Evolutionary conservation across 2,329 filamentous ascomycete species (phyloP), one percentile per base, ranked within the genome.

Genomic region (Paecilomyces sp.): DNA sequence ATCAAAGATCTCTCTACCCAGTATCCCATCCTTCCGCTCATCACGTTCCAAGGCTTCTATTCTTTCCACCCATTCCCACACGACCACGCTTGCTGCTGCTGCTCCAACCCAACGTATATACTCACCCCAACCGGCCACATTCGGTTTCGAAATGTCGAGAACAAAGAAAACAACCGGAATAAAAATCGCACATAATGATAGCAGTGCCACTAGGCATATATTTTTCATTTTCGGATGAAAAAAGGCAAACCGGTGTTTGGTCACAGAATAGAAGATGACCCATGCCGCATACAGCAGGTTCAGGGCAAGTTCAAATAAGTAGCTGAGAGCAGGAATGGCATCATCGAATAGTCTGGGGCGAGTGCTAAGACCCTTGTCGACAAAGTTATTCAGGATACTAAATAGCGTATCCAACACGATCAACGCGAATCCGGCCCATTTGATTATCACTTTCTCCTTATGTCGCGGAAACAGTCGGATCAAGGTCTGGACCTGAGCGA

Each of bases 61-160:
- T 28, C 92, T 85, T 74, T 97, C 92, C 2, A 97, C 92, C 92
- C 92, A 97, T 74, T 97, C 92, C 92, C 92, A 97, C 1, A 97
- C 92, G 24, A 96, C 90, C n/a, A 96, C 92, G 75, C 91, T 96
- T 30, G 92, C 92, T 1, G 92, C 92, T 0, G 92, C 92, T 1
- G 92, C 92, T 55, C 92, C 92, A n/a, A 96, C 92, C 92, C 92
- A 97, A 68, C 92, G 83, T 54, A 96, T 92, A 70, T 96, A 97
- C 70, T 96, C 92, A 70, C 92, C 92, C 92, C 92, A 97, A 8
- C 89, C 91, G 47, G 90, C 90, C 62, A 96, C 88, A 62, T 91
- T 87, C 28, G 91, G 88, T 68, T 93, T 88, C 8, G 88, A 88
- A 55, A 97, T 92, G 71, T 97, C 92, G 65, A 95, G 81, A 60